Evolutionary conservation across 805 yeast species (phyloP), one percentile per base, ranked within the genome.

Genomic region (Candida hungchunana): DNA sequence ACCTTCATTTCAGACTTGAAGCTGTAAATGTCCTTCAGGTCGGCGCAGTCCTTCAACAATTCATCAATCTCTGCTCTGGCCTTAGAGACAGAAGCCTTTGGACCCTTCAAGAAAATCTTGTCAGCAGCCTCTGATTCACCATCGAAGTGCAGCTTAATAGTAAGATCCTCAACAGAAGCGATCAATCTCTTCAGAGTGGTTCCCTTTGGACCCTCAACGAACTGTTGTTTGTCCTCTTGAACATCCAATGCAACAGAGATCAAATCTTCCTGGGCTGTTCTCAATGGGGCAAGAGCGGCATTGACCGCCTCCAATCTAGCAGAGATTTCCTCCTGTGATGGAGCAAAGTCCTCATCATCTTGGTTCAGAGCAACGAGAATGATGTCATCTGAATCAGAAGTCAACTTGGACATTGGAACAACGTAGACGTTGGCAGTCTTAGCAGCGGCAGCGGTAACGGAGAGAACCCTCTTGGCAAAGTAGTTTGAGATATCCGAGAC

Each of bases 81-180:
- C 28, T 65, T 64, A 16, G 65, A 58, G 20, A 87, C 89, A 36
- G 79, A 83, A 3, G 64, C 53, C 48, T 76, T 73, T 39, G 75
- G 67, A 46, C 98, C 97, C 52, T 79, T 79, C 31, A 93, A 59
- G 36, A 65, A 65, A 11, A 90, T 67, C 45, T 77, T 68, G 50
- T 81, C 69, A 8, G 64, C 56, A 25, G 75, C 64, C 59, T 45
- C 62, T 66, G 66, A 29, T 18, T 43, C 37, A 33, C 53, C 57
- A 29, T 48, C 47, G 18, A 58, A 47, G 43, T 74, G 72, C 31
- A 81, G 62, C 44, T 69, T 71, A 40, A 83, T 65, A 20, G 55
- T 38, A 10, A 56, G 41, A 18, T 56, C 42, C n/a, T 55, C 60
- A 31, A 46, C 56, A 32, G 61, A 58, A 34, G 44, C 48, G 29